These are phyloP conservation scores for Diaporthe nobilis DNA, from an alignment of 2,329 filamentous ascomycete species.

Conservation along the genomic window DNA sequence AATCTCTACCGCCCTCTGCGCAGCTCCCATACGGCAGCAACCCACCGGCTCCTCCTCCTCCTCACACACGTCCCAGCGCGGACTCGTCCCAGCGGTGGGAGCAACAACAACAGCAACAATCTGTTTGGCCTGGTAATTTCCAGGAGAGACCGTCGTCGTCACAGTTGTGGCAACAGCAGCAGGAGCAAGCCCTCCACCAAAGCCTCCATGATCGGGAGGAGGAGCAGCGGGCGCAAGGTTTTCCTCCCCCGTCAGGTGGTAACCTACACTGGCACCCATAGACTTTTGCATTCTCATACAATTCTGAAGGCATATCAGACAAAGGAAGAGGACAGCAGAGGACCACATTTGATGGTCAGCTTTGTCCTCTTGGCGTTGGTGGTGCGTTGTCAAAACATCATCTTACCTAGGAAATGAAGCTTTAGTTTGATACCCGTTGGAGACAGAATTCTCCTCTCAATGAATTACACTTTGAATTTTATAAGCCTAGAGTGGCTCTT, in stretches of 20 bases:
- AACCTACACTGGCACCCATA: slow-evolving; percentile 15
- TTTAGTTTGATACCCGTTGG: slow-evolving; percentile 8
- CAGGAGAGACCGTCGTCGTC: neutral
- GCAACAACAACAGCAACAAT: neutral
- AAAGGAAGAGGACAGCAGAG: neutral
- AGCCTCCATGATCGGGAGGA: neutral
- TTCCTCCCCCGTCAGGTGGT: neutral
- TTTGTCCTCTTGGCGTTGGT: neutral
- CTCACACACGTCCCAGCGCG: slow-evolving; percentile 3
- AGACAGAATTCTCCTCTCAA: slow-evolving; percentile 4
- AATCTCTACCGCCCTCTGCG: neutral
- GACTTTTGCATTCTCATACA: neutral
- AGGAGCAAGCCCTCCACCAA: slow-evolving; percentile 26
- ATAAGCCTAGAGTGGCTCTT: neutral
- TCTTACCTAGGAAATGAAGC: neutral
- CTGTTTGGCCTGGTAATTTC: neutral
- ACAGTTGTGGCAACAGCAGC: slow-evolving; percentile 22
- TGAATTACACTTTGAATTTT: neutral
- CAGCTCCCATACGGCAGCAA: neutral
- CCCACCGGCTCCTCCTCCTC: neutral
- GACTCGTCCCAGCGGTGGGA: neutral
- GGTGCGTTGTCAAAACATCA: neutral
- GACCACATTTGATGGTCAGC: neutral
- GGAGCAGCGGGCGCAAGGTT: slow-evolving; percentile 17
- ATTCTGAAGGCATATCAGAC: neutral